These are phyloP conservation scores for Phascolomyces articulosus DNA, from an alignment of 371 early-diverging fungal species.

Conservation along the genomic window DNA sequence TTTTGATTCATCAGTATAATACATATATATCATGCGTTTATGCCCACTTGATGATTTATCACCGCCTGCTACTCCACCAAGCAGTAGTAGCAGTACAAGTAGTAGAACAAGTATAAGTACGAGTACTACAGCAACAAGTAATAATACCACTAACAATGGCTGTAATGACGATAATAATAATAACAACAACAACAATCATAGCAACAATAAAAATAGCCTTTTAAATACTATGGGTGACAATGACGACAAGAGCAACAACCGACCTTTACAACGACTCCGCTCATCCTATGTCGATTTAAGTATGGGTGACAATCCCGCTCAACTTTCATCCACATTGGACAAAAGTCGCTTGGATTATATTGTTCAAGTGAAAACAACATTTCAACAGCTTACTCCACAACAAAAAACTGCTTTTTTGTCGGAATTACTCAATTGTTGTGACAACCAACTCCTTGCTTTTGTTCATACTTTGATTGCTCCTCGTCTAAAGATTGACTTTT, in stretches of 20 bases:
- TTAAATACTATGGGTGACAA: too few species aligned
- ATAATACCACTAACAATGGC: not conserved
- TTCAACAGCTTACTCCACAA: conserved; percentile 32
- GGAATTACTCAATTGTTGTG: conserved; percentile 58
- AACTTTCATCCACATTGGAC: conserved; percentile 28
- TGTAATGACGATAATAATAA: not conserved
- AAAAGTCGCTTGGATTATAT: conserved; percentile 20
- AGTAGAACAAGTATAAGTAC: not conserved
- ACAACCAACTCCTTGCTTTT: conserved; percentile 59
- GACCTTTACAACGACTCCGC: conserved; percentile 27
- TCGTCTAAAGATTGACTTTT: conserved; percentile 78
- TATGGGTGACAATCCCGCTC: conserved; percentile 21
- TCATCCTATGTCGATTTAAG: conserved; percentile 21
- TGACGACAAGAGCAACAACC: not conserved
- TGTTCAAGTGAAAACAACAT: conserved; percentile 27
- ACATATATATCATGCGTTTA: not conserved
- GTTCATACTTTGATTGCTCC: conserved; percentile 64
- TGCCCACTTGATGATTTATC: conserved; percentile 35
- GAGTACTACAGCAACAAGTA: not conserved
- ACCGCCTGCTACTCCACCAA: conserved; percentile 52
- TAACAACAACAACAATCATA: not conserved
- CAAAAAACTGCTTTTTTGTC: conserved; percentile 43
- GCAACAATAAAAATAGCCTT: not conserved
- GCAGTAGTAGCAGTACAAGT: conserved; percentile 17
- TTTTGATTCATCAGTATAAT: too few species aligned